These are phyloP conservation scores for Aspergillus proliferans DNA, from an alignment of 2,329 filamentous ascomycete species.

Conservation along the genomic window DNA sequence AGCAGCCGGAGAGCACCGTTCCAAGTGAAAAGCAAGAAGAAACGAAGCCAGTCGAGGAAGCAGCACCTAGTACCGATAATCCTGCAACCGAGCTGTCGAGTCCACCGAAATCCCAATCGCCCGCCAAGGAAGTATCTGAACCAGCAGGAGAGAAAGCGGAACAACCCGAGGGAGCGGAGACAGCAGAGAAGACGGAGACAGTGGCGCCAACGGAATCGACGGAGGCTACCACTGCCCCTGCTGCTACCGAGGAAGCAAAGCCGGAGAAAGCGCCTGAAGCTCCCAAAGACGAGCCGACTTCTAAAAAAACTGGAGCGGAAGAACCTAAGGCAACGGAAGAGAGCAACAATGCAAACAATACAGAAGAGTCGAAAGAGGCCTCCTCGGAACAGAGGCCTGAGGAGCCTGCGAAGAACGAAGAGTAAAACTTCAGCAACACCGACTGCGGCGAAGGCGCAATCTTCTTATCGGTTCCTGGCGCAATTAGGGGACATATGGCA, in stretches of 20 bases:
- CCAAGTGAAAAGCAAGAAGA: constrained; percentile 15
- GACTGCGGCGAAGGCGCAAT: constrained; percentile 3
- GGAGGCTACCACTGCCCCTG: constrained; percentile 9
- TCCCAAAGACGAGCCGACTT: constrained; percentile 1
- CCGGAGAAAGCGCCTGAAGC: constrained; percentile 7
- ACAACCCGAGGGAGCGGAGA: constrained; percentile 8
- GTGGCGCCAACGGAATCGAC: constrained; percentile 9
- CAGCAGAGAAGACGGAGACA: constrained; percentile 9
- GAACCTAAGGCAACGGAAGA: not conserved
- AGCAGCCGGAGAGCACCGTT: constrained; percentile 9
- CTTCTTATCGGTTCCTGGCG: constrained; percentile 27
- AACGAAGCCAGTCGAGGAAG: constrained; percentile 18
- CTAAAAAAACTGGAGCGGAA: not conserved
- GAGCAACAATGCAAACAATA: not conserved
- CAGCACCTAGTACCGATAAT: constrained; percentile 13
- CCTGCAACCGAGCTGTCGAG: constrained; percentile 12
- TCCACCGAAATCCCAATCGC: constrained; percentile 13
- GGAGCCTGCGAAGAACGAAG: constrained; percentile 27
- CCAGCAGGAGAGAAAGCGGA: not conserved
- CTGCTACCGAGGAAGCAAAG: constrained; percentile 10
- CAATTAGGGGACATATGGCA: constrained; percentile 24
- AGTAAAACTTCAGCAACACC: constrained; percentile 8
- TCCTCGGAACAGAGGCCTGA: not conserved
- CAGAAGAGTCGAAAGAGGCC: not conserved
- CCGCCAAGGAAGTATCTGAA: constrained; percentile 15